Evolutionary conservation across 2,329 filamentous ascomycete species (phyloP).

Genomic region (Trichoderma lentiforme): DNA sequence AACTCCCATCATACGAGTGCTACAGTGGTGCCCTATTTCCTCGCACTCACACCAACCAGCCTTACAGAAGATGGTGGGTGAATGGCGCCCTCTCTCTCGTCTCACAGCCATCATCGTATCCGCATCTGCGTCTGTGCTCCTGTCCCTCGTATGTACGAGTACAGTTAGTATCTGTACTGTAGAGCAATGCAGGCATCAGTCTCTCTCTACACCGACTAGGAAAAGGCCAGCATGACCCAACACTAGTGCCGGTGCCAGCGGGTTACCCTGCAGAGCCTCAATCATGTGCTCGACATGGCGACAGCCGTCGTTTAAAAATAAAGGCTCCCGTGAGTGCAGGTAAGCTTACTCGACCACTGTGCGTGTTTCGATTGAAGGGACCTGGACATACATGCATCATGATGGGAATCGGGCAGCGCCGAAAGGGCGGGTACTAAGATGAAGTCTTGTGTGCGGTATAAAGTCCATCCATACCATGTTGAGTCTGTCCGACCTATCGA

Average conservation of each 20-base stretch:
- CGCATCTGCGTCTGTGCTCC: neutral
- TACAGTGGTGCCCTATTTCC: neutral
- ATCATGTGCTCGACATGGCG: neutral
- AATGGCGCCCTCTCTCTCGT: neutral
- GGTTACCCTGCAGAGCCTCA: neutral
- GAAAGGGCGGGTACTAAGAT: neutral
- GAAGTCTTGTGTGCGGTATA: neutral
- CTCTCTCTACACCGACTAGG: neutral
- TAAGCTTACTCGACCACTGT: neutral
- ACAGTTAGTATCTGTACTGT: neutral
- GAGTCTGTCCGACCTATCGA: neutral
- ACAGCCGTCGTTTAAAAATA: neutral
- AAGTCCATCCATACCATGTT: no score
- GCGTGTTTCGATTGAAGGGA: neutral
- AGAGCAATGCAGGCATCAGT: neutral
- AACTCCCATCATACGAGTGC: neutral
- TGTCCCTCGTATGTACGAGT: neutral
- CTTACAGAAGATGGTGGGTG: neutral
- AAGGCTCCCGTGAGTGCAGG: neutral
- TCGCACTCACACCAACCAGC: neutral
- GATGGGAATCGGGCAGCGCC: neutral
- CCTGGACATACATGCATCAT: neutral
- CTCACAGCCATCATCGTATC: neutral
- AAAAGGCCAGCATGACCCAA: neutral
- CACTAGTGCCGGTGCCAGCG: neutral